Conservation (phyloP, 2,329 filamentous ascomycete genomes). For the Calonectria pteridis region DNA sequence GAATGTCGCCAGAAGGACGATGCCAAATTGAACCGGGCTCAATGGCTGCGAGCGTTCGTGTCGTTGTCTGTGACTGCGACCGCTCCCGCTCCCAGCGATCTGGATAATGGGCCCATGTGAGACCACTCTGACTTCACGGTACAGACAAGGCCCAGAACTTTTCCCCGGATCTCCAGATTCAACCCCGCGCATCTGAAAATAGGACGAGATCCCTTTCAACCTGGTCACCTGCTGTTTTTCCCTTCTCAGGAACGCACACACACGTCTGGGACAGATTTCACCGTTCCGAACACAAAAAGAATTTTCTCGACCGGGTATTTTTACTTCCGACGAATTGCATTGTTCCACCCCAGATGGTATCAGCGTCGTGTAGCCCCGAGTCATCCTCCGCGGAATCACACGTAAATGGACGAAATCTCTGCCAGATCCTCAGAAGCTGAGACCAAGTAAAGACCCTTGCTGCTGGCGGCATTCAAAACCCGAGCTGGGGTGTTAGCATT, state of each 20-base stretch:
- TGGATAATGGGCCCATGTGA: slow-evolving; percentile 15
- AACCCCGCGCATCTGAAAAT: slow-evolving; percentile 11
- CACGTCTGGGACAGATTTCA: not conserved
- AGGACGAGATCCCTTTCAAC: not conserved
- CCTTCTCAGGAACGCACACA: not conserved
- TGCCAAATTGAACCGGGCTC: not conserved
- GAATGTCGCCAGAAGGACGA: not conserved
- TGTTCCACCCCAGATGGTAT: not conserved
- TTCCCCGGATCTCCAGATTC: slow-evolving; percentile 26
- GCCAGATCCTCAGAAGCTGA: slow-evolving; percentile 13
- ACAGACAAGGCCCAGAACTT: slow-evolving; percentile 18
- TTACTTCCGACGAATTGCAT: not conserved
- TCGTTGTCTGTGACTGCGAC: not conserved
- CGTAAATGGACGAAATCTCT: slow-evolving; percentile 1
- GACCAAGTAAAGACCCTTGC: slow-evolving; percentile 7
- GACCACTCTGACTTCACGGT: slow-evolving; percentile 11
- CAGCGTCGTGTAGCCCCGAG: not conserved
- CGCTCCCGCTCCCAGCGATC: slow-evolving; percentile 7
- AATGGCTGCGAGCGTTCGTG: not conserved
- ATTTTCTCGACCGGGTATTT: not conserved
- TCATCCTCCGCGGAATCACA: not conserved
- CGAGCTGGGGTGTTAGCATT: slow-evolving; percentile 6
- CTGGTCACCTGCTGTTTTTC: not conserved
- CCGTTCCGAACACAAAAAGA: not conserved
- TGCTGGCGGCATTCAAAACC: not conserved